Evolutionary conservation across 2,329 filamentous ascomycete species (phyloP).

Genomic region (Aureobasidium sp.): DNA sequence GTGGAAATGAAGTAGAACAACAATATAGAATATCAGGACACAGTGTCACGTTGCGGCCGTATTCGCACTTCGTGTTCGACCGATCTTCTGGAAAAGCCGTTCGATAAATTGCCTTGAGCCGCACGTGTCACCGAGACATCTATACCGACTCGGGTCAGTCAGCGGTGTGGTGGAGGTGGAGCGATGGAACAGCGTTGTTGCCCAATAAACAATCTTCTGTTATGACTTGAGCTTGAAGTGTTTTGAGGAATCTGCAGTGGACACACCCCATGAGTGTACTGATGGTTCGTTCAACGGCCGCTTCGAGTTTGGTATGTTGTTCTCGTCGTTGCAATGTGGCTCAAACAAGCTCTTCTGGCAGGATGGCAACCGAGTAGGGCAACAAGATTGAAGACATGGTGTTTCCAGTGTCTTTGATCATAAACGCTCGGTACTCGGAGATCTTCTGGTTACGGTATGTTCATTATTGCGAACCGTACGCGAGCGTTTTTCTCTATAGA

Average conservation of each 20-base stretch:
- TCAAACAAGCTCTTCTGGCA: slow-evolving; percentile 9
- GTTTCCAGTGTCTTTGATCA: not conserved
- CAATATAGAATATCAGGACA: slow-evolving; percentile 5
- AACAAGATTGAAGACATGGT: slow-evolving; percentile 4
- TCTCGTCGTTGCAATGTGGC: not conserved
- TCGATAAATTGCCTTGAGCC: slow-evolving; percentile 11
- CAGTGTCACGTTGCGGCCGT: not conserved
- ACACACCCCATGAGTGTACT: slow-evolving; percentile 1
- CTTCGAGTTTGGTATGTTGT: not conserved
- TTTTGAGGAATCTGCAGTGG: not conserved
- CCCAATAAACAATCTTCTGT: not conserved
- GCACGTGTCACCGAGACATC: slow-evolving; percentile 10
- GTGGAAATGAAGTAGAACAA: slow-evolving; percentile 11
- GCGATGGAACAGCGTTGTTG: slow-evolving; percentile 3
- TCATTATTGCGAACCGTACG: not conserved
- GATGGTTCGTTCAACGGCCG: slow-evolving; percentile 5
- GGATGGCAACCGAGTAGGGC: not conserved
- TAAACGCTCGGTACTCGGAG: not conserved
- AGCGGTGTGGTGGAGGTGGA: not conserved
- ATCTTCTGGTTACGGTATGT: not conserved
- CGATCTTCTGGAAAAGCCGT: slow-evolving; percentile 14
- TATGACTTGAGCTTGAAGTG: not conserved
- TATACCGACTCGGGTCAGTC: not conserved
- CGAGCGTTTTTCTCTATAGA: not conserved
- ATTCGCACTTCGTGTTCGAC: slow-evolving; percentile 7